phyloP scores from a whole-genome alignment of 2,329 filamentous ascomycete genomes.

The Colletotrichum eleusines region DNA sequence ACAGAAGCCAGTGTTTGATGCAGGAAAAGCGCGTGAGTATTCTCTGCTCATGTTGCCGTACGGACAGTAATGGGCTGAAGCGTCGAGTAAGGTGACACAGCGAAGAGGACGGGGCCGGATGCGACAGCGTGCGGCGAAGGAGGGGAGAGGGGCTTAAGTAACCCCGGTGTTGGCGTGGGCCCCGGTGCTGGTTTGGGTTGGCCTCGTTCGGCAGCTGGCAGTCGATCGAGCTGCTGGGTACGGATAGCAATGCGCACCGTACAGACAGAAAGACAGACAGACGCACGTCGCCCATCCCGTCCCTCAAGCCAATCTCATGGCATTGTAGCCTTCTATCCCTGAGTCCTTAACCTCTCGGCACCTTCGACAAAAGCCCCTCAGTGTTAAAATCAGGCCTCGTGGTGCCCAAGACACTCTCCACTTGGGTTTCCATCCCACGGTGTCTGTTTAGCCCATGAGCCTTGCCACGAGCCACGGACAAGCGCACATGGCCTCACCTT shows the following conservation, averaged over 20 bases:
- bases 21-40: conserved; percentile 30
- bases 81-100: conserved; percentile 28
- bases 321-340: neutral
- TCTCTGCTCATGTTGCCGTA: conserved; percentile 42
- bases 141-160: conserved; percentile 41
- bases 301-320: no score
- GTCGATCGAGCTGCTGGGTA: no score
- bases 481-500: conserved; percentile 6
- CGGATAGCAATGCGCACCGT: neutral
- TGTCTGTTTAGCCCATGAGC: neutral
- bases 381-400: neutral
- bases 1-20: conserved; percentile 32
- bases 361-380: neutral
- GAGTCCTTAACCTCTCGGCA: neutral
- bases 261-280: neutral
- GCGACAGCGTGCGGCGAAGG: conserved; percentile 12
- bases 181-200: conserved; percentile 9
- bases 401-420: conserved; percentile 2
- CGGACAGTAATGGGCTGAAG: conserved; percentile 32
- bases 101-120: conserved; percentile 12
- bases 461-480: conserved; percentile 1
- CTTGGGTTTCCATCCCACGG: neutral
- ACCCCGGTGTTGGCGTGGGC: conserved; percentile 26
- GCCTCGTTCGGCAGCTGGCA: conserved; percentile 16
- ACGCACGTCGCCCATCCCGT: no score